Conservation (phyloP, 805 yeast genomes). For the Hanseniaspora jakobsenii region DNA sequence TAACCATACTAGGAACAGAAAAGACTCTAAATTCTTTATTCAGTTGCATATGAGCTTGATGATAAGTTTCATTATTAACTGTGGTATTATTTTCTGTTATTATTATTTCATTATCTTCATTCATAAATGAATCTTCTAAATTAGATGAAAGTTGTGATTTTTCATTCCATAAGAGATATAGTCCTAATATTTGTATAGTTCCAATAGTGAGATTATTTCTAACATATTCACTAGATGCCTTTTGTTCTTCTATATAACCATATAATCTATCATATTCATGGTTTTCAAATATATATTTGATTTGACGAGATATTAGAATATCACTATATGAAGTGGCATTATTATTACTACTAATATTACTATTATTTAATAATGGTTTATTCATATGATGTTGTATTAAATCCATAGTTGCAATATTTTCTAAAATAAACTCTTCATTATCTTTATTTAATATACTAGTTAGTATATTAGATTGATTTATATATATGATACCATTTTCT, state of each 20-base stretch:
- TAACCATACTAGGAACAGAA: too few species aligned
- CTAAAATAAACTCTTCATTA: background rate
- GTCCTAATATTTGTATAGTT: background rate
- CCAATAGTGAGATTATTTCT: background rate
- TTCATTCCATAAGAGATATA: conserved; percentile 17
- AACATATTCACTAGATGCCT: background rate
- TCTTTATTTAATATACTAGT: background rate
- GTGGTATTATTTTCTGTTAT: too few species aligned
- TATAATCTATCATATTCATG: background rate
- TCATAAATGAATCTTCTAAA: too few species aligned
- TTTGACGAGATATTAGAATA: background rate
- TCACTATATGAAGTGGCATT: background rate
- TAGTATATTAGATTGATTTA: background rate
- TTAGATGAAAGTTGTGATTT: too few species aligned
- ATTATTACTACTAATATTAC: too few species aligned
- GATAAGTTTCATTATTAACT: too few species aligned
- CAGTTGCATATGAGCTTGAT: too few species aligned
- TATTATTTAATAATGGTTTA: too few species aligned
- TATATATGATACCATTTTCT: background rate
- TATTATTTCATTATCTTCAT: too few species aligned
- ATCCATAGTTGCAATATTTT: background rate
- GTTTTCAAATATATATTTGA: background rate
- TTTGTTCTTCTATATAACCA: background rate
- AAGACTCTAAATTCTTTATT: too few species aligned
- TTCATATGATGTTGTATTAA: background rate